These are phyloP conservation scores for Podospora didyma DNA, from an alignment of 495 filamentous ascomycete genomes.

Conservation along the genomic window DNA sequence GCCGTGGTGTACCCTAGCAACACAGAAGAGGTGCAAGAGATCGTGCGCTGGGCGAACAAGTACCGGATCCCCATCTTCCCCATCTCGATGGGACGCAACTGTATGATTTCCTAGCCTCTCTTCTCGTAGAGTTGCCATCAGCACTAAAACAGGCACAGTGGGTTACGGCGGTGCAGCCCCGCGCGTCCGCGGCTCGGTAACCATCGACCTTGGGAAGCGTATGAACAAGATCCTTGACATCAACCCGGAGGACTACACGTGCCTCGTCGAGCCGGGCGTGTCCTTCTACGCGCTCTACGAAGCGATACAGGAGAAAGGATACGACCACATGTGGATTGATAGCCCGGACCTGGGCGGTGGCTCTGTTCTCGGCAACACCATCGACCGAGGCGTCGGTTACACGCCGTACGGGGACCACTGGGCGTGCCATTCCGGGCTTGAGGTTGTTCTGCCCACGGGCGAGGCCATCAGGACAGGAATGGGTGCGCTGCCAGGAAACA, in stretches of 20 bases:
- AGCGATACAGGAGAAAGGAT: slow-evolving; percentile 39
- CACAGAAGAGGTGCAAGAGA: slow-evolving; percentile 44
- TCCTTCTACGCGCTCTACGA: slow-evolving; percentile 53
- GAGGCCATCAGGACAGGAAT: slow-evolving; percentile 55
- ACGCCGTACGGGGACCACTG: slow-evolving; percentile 51
- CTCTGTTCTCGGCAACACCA: slow-evolving; percentile 39
- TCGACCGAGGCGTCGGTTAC: slow-evolving; percentile 57
- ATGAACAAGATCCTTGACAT: slow-evolving; percentile 56
- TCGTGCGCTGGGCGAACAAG: slow-evolving; percentile 46
- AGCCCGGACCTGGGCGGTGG: slow-evolving; percentile 56
- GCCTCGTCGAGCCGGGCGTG: slow-evolving; percentile 57
- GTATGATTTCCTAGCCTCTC: neutral
- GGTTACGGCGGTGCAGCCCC: slow-evolving; percentile 58
- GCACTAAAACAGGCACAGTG: slow-evolving; percentile 11
- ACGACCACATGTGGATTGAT: slow-evolving; percentile 45
- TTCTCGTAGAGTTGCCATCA: neutral
- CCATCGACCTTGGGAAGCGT: slow-evolving; percentile 49
- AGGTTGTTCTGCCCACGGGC: slow-evolving; percentile 54
- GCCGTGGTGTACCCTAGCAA: slow-evolving; percentile 47
- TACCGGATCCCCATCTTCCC: slow-evolving; percentile 50
- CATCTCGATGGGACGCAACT: slow-evolving; percentile 50
- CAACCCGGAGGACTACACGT: slow-evolving; percentile 47
- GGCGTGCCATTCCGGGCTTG: slow-evolving; percentile 52
- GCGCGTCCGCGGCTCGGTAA: slow-evolving; percentile 49
- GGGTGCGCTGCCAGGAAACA: slow-evolving; percentile 49